Evolutionary conservation across 495 filamentous ascomycete species (phyloP), one percentile per base, ranked within the genome.

Genomic region (Hypomontagnella submonticulosa): DNA sequence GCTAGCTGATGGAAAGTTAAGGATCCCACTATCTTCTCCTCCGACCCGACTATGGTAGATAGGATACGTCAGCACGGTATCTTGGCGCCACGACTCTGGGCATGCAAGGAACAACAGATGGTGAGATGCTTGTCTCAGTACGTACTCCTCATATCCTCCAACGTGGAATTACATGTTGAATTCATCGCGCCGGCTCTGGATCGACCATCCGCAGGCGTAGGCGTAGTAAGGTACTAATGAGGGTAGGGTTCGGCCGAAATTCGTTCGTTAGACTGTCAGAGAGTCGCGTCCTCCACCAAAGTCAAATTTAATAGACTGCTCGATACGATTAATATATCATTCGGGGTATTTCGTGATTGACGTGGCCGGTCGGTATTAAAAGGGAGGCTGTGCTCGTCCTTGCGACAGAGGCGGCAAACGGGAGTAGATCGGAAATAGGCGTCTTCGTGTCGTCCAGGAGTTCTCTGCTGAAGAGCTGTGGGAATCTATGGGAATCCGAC

Each of bases 1-100:
- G 80, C 80, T 32, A 88, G 73, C 33, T 81, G 69, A 68, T 89
- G 86, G 67, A 88, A 88, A 46, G 80, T 87, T 43, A 86, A 53
- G 58, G 66, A 52, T 33, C 81, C 81, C 9, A 60, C 80, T 65
- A 84, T 66, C 47, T 71, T 65, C 46, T 71, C 69, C 64, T 84
- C 82, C 37, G 73, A 69, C 30, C 66, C 70, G 47, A 74, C 72
- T 74, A 59, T 66, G 42, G 18, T 5, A 52, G 43, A 9, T 7
- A 54, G 46, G 11, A 47, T 37, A 59, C 71, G 66, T 71, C 52
- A 70, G 73, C 65, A 74, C 37, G 27, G 57, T 43, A 64, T 63
- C 64, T 75, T 66, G 53, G 64, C 60, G 66, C 56, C 56, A 67
- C 54, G 62, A 13, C 9, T 53, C 60, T 66, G 44, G 63, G 65